These are phyloP conservation scores for Cryptococcus sp. DNA, from an alignment of 1,284 basidiomycete genomes.

Conservation along the genomic window DNA sequence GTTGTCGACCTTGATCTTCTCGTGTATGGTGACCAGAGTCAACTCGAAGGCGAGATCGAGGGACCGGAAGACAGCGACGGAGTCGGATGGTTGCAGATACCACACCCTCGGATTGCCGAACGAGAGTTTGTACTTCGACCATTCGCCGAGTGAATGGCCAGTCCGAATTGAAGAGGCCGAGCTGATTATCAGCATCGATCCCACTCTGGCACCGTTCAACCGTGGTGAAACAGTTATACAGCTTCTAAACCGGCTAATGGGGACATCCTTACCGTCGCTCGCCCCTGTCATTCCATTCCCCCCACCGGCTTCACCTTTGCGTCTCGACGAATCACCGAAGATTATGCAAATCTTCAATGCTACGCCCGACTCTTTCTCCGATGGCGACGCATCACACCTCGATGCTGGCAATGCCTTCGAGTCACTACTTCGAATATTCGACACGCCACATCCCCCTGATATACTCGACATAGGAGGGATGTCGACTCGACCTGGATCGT, in stretches of 20 bases:
- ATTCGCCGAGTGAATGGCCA: conserved; percentile 64
- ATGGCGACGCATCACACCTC: conserved; percentile 51
- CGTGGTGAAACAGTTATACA: conserved; percentile 36
- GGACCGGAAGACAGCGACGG: conserved; percentile 50
- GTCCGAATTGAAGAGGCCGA: neutral
- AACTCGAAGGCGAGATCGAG: conserved; percentile 55
- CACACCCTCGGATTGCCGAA: conserved; percentile 75
- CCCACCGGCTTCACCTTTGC: conserved; percentile 48
- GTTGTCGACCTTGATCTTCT: conserved; percentile 88
- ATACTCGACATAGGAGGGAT: conserved; percentile 93
- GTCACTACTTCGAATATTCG: conserved; percentile 17
- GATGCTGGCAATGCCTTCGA: conserved; percentile 26
- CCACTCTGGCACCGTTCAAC: neutral
- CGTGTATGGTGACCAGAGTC: conserved; percentile 61
- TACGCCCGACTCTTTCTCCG: conserved; percentile 97
- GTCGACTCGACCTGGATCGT: conserved; percentile 73
- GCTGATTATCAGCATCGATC: neutral
- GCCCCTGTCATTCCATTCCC: conserved; percentile 38
- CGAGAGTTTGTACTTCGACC: conserved; percentile 90
- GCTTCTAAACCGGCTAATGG: conserved; percentile 52
- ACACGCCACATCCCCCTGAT: conserved; percentile 46
- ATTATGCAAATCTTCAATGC: conserved; percentile 93
- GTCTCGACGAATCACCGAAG: conserved; percentile 52
- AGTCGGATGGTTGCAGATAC: conserved; percentile 65
- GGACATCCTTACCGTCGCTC: conserved; percentile 49